Percentiles rank a stretch among this genome's conserved stretches.
These are phyloP conservation scores for Solanum pimpinellifolium DNA, from an alignment of 257 asterid genomes.

Conservation along the genomic window DNA sequence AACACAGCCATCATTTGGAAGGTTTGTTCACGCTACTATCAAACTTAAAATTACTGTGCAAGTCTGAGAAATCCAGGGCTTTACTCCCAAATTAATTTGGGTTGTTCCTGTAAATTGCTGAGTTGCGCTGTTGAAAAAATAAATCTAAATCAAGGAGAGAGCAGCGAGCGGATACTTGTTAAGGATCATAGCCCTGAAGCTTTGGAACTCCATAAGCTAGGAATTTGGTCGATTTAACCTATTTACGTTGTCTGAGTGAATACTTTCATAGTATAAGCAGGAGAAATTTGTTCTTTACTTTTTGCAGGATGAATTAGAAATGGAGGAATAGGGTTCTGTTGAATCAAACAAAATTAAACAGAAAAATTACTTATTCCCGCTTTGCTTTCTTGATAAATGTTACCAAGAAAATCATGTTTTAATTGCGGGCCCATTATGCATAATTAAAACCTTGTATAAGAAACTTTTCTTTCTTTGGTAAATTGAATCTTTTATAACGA, in stretches of 20 bases:
- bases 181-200: not conserved
- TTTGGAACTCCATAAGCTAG: not conserved
- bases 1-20: conserved; percentile 84
- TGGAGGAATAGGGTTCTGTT: not conserved
- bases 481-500: not conserved
- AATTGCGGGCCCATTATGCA: not conserved
- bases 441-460: not conserved
- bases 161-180: not conserved
- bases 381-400: not conserved
- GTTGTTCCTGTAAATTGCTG: not conserved
- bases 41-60: not conserved
- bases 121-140: not conserved
- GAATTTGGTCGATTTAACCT: not conserved
- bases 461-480: not conserved
- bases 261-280: not conserved
- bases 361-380: not conserved
- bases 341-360: not conserved
- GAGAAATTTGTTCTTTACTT: not conserved
- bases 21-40: conserved; percentile 22
- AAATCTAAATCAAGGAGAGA: not conserved
- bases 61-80: not conserved
- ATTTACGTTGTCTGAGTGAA: not conserved
- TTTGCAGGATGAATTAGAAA: not conserved
- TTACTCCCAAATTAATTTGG: not conserved
- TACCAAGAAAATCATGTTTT: not conserved